phyloP scores from a whole-genome alignment of 345 rosid genomes.

The Brassica napus region Da-Ae NC_063443.1:12427001-12427500 shows the following conservation, averaged over 20 bases:
- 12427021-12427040: constrained; percentile 84
- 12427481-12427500: neutral
- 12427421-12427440: too few species aligned
- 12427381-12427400: too few species aligned
- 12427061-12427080: neutral
- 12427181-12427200: neutral
- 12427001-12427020: constrained; percentile 46
- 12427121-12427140: neutral
- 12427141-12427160: constrained; percentile 17
- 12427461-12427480: neutral
- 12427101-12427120: constrained; percentile 1
- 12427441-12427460: neutral
- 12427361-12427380: neutral
- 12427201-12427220: neutral
- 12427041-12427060: constrained; percentile 9
- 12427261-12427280: neutral
- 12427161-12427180: neutral
- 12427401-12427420: too few species aligned
- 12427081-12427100: neutral
- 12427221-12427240: neutral
- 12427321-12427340: neutral
- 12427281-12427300: neutral
- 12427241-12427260: neutral
- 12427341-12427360: neutral
- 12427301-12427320: neutral